A percentile compares a stretch with the other conserved stretches of the same genome.
These are phyloP conservation scores for Sutorius australiensis DNA, from an alignment of 768 basidiomycete species.

Conservation along the genomic window DNA sequence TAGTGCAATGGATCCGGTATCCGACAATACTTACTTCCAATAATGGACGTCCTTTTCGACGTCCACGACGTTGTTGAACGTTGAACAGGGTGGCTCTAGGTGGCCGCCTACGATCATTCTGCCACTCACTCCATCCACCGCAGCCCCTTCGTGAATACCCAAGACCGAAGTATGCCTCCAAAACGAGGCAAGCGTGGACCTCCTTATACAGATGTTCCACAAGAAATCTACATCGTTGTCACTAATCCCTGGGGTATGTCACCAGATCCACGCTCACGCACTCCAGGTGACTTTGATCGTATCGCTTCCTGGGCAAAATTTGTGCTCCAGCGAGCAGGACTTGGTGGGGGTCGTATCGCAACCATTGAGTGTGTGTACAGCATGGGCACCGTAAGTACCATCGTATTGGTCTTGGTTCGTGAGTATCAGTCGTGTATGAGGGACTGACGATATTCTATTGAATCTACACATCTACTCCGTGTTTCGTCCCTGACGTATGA, in stretches of 20 bases:
- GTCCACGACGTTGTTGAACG: not conserved
- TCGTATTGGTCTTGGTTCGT: not conserved
- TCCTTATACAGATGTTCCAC: slow-evolving; percentile 22
- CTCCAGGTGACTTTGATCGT: slow-evolving; percentile 15
- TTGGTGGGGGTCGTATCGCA: slow-evolving; percentile 8
- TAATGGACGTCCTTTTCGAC: not conserved
- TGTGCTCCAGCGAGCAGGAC: slow-evolving; percentile 21
- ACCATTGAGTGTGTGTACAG: slow-evolving; percentile 23
- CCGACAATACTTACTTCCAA: slow-evolving; percentile 10
- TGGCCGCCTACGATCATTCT: not conserved
- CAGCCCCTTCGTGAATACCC: not conserved
- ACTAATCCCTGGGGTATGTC: slow-evolving; percentile 23
- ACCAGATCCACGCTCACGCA: slow-evolving; percentile 4
- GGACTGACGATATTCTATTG: not conserved
- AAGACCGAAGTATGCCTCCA: slow-evolving; percentile 14
- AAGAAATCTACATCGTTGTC: slow-evolving; percentile 24
- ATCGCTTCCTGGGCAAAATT: slow-evolving; percentile 25
- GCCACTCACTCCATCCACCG: slow-evolving; percentile 1
- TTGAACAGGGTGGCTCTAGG: no score
- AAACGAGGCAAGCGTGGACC: slow-evolving; percentile 23
- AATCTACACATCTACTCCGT: not conserved
- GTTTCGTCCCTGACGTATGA: not conserved
- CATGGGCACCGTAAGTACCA: slow-evolving; percentile 31
- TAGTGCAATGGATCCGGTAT: slow-evolving; percentile 12
- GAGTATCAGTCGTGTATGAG: not conserved